These are phyloP conservation scores for Amyloporia xantha DNA, from an alignment of 768 basidiomycete species.

Conservation along the genomic window DNA sequence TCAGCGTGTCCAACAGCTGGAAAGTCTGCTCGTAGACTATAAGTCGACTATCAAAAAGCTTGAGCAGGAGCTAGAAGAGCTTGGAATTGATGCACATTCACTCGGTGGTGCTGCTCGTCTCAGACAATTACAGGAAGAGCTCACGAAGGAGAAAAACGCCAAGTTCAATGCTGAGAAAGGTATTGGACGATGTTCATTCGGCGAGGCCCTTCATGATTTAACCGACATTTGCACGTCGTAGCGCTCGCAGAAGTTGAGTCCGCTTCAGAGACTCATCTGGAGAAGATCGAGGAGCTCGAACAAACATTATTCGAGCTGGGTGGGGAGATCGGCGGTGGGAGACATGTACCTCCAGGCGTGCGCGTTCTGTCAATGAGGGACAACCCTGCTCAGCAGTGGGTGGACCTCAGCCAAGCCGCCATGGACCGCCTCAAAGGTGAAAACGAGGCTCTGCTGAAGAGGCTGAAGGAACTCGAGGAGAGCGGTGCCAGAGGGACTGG, in stretches of 20 bases:
- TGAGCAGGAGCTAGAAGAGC: constrained; percentile 39
- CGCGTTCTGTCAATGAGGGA: constrained; percentile 64
- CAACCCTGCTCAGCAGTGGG: constrained; percentile 83
- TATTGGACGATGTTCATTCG: neutral
- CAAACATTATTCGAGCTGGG: constrained; percentile 72
- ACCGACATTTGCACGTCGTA: too few species aligned
- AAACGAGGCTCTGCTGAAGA: constrained; percentile 73
- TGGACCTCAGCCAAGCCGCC: constrained; percentile 64
- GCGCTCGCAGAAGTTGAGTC: constrained; percentile 38
- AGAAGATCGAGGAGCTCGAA: constrained; percentile 64
- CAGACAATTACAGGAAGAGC: constrained; percentile 34
- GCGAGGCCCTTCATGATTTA: too few species aligned
- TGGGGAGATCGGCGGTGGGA: constrained; percentile 70
- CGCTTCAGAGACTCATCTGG: constrained; percentile 32
- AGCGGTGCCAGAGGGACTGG: constrained; percentile 23
- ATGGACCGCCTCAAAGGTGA: constrained; percentile 75
- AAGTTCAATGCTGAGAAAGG: constrained; percentile 31
- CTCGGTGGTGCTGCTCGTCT: constrained; percentile 19
- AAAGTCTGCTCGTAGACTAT: constrained; percentile 47
- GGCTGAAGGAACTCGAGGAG: constrained; percentile 56
- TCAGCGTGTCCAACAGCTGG: constrained; percentile 47
- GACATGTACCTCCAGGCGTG: constrained; percentile 65
- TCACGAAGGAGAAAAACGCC: constrained; percentile 28
- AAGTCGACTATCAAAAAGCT: constrained; percentile 43
- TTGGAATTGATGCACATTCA: constrained; percentile 29